Conservation (phyloP, 2,329 filamentous ascomycete genomes). For the Amphichorda felina region DNA sequence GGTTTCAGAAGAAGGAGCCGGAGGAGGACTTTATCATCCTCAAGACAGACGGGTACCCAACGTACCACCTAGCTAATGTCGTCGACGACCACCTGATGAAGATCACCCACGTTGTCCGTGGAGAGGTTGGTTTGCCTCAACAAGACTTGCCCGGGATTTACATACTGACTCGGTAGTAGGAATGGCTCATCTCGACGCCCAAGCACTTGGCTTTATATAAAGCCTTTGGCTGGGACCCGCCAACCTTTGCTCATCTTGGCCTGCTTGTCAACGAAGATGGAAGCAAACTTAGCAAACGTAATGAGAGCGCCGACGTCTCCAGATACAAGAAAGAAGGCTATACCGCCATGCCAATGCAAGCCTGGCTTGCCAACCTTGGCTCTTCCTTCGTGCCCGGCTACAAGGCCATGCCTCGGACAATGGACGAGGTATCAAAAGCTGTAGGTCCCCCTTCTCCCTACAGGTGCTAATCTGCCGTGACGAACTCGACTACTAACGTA, state of each 20-base stretch:
- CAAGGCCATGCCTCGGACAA: slow-evolving; percentile 23
- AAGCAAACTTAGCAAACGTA: slow-evolving; percentile 80
- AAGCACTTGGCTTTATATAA: slow-evolving; percentile 60
- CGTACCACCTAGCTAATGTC: slow-evolving; percentile 95
- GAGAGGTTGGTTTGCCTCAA: slow-evolving; percentile 43
- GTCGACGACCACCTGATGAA: slow-evolving; percentile 93
- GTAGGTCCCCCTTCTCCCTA: slow-evolving; percentile 26
- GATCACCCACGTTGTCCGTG: slow-evolving; percentile 90
- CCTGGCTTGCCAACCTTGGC: slow-evolving; percentile 69
- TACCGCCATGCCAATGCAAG: slow-evolving; percentile 44
- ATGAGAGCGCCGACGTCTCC: slow-evolving; percentile 36
- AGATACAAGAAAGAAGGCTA: slow-evolving; percentile 34
- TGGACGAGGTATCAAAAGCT: slow-evolving; percentile 58
- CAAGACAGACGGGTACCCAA: slow-evolving; percentile 86
- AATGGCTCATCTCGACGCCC: slow-evolving; percentile 94
- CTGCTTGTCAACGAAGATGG: slow-evolving; percentile 57
- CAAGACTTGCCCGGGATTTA: not conserved
- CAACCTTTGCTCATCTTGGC: slow-evolving; percentile 70
- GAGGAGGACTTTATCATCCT: slow-evolving; percentile 80
- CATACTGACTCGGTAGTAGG: too few relatives aligned
- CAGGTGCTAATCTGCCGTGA: too few relatives aligned
- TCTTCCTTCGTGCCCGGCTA: slow-evolving; percentile 17
- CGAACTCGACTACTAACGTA: not conserved
- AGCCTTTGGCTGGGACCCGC: slow-evolving; percentile 63
- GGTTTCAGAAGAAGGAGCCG: slow-evolving; percentile 39